Evolutionary conservation across 2,329 filamentous ascomycete species (phyloP).

Genomic region (Exophiala dermatitidis): DNA sequence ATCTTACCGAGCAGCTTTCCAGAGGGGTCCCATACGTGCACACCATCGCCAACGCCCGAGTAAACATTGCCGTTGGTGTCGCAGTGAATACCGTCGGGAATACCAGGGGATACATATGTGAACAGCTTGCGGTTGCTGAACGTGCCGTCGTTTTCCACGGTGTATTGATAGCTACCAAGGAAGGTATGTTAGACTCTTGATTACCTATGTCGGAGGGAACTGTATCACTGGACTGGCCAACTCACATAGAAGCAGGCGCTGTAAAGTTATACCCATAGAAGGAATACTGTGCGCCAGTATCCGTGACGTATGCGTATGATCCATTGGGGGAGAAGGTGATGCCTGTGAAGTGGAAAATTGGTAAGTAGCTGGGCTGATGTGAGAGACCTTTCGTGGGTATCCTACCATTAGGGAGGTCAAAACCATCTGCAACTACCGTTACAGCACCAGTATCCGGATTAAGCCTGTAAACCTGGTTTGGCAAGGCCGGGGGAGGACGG

Average conservation of each 20-base stretch:
- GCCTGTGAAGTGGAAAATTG: constrained; percentile 6
- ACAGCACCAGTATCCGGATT: constrained; percentile 37
- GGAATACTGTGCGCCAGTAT: constrained; percentile 19
- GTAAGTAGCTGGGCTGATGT: background rate
- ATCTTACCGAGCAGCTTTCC: constrained; percentile 53
- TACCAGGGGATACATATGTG: constrained; percentile 42
- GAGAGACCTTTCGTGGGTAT: constrained; percentile 13
- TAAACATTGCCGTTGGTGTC: constrained; percentile 52
- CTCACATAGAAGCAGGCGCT: constrained; percentile 20
- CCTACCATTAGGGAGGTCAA: constrained; percentile 41
- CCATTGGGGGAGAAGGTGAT: constrained; percentile 34
- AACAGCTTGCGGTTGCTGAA: constrained; percentile 46
- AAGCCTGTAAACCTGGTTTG: constrained; percentile 45
- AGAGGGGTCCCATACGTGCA: constrained; percentile 47
- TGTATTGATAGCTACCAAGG: constrained; percentile 21
- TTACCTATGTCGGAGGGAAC: background rate
- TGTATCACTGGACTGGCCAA: background rate
- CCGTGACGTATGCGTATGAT: constrained; percentile 26
- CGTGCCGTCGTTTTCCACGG: constrained; percentile 18
- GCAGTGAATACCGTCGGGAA: constrained; percentile 44
- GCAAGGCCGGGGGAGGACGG: constrained; percentile 40
- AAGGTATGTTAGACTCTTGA: background rate
- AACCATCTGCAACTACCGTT: constrained; percentile 44
- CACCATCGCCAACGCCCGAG: constrained; percentile 48
- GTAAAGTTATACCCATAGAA: constrained; percentile 22